Evolutionary conservation across 805 yeast genomes (phyloP).

Genomic region (Yarrowia alimentaria): DNA sequence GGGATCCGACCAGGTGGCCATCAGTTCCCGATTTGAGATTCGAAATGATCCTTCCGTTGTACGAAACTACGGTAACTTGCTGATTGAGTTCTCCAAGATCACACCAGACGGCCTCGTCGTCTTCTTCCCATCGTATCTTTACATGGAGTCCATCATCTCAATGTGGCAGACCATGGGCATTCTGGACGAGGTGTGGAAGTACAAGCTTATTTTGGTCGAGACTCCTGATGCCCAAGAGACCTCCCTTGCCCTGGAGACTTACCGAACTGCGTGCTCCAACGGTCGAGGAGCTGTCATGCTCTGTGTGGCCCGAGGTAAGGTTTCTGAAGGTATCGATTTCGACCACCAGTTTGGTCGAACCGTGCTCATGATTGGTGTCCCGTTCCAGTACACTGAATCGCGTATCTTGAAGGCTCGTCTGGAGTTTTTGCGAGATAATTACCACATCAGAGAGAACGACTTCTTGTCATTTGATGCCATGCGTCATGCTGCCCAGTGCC

Average conservation of each 20-base stretch:
- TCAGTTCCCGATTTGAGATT: constrained; percentile 92
- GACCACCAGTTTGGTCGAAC: constrained; percentile 98
- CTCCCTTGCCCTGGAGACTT: constrained; percentile 89
- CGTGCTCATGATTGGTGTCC: constrained; percentile 97
- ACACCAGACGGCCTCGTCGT: constrained; percentile 99
- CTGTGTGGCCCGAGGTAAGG: constrained; percentile 98
- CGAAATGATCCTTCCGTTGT: constrained; percentile 98
- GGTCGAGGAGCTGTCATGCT: constrained; percentile 96
- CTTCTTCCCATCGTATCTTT: constrained; percentile 93
- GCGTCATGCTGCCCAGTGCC: constrained; percentile 99
- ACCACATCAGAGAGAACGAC: constrained; percentile 89
- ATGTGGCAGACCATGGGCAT: constrained; percentile 99
- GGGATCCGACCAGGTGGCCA: constrained; percentile 97
- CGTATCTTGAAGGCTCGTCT: constrained; percentile 91
- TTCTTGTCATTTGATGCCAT: constrained; percentile 97
- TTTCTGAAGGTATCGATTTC: constrained; percentile 98
- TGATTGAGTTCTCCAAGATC: constrained; percentile 88
- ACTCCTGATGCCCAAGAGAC: constrained; percentile 99
- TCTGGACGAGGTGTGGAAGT: constrained; percentile 97
- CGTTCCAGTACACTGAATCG: constrained; percentile 97
- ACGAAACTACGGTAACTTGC: constrained; percentile 88
- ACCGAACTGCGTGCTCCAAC: constrained; percentile 92
- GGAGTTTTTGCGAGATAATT: constrained; percentile 90
- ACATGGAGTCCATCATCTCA: constrained; percentile 96
- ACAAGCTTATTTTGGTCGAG: constrained; percentile 89